These are phyloP conservation scores for Phaeosphaeriaceae sp. DNA, from an alignment of 2,329 filamentous ascomycete species.

Conservation along the genomic window DNA sequence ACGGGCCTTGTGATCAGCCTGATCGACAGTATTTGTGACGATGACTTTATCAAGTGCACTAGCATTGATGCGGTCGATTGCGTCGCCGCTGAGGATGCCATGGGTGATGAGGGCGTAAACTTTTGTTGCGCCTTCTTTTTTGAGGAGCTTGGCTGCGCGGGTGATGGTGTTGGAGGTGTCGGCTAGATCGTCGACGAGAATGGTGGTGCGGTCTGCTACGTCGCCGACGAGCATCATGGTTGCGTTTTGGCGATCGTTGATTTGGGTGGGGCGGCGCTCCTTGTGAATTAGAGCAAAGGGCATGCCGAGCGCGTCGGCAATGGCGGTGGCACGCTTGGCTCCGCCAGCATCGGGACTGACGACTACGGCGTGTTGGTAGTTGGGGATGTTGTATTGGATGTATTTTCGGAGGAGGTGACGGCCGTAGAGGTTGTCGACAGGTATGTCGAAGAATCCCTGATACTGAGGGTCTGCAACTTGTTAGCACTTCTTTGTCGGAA, in stretches of 20 bases:
- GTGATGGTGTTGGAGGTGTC: slow-evolving; percentile 98
- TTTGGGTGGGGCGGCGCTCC: slow-evolving; percentile 88
- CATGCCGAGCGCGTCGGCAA: slow-evolving; percentile 91
- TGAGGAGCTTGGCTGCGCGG: slow-evolving; percentile 92
- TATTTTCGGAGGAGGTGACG: slow-evolving; percentile 73
- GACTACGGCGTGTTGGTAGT: slow-evolving; percentile 85
- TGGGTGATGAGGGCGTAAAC: slow-evolving; percentile 95
- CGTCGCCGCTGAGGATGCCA: slow-evolving; percentile 92
- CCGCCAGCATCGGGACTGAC: slow-evolving; percentile 96
- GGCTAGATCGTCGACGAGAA: slow-evolving; percentile 91
- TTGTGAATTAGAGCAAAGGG: slow-evolving; percentile 99
- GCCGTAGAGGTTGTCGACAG: slow-evolving; percentile 96
- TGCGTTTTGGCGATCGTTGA: slow-evolving; percentile 78
- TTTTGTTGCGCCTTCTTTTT: slow-evolving; percentile 86
- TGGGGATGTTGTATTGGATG: slow-evolving; percentile 80
- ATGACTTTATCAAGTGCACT: slow-evolving; percentile 92
- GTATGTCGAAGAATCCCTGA: slow-evolving; percentile 98
- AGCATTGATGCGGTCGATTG: slow-evolving; percentile 91
- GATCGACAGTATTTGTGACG: slow-evolving; percentile 94
- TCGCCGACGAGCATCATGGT: slow-evolving; percentile 96
- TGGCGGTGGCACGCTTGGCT: slow-evolving; percentile 92
- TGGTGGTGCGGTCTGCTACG: slow-evolving; percentile 79
- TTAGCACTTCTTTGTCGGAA: slow-evolving; percentile 9
- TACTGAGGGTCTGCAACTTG: slow-evolving; percentile 78
- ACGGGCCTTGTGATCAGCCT: slow-evolving; percentile 75